A percentile compares a stretch with the other conserved stretches of the same genome.
phyloP scores from a whole-genome alignment of 2,329 filamentous ascomycete species.

The Phaeoacremonium minimum region DNA sequence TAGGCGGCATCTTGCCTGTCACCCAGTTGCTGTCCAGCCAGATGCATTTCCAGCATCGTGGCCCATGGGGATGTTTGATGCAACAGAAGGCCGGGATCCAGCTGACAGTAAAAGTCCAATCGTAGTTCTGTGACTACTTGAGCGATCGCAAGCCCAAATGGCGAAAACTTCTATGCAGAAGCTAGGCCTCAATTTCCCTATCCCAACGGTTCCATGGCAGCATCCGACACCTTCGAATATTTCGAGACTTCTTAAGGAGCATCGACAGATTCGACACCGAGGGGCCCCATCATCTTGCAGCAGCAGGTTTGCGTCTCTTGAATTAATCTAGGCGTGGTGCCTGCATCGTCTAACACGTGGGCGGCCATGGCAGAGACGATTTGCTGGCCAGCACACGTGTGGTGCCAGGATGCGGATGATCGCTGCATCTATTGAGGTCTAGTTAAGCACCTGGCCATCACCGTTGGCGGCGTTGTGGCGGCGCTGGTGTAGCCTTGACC shows the following conservation, averaged over 20 bases:
- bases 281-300: constrained; percentile 1
- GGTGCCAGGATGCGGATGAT: neutral
- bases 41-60: constrained; percentile 1
- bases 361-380: neutral
- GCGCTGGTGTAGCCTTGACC: too few species aligned
- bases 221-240: neutral
- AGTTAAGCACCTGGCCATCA: neutral
- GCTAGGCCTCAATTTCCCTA: neutral
- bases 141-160: neutral
- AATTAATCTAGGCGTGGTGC: neutral
- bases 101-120: too few species aligned
- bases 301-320: neutral
- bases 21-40: neutral
- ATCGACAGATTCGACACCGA: constrained; percentile 2
- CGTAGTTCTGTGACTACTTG: neutral
- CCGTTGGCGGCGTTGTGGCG: neutral
- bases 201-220: neutral
- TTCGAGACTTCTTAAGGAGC: constrained; percentile 1
- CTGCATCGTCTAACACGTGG: constrained; percentile 1
- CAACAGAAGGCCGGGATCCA: neutral
- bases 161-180: neutral
- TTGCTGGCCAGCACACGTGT: constrained; percentile 1
- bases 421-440: neutral
- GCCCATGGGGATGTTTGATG: neutral
- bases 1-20: neutral